Percentiles rank a stretch among this genome's conserved stretches.
phyloP scores from a whole-genome alignment of 108 stramenopile genomes.

The Tribonema minus region DNA sequence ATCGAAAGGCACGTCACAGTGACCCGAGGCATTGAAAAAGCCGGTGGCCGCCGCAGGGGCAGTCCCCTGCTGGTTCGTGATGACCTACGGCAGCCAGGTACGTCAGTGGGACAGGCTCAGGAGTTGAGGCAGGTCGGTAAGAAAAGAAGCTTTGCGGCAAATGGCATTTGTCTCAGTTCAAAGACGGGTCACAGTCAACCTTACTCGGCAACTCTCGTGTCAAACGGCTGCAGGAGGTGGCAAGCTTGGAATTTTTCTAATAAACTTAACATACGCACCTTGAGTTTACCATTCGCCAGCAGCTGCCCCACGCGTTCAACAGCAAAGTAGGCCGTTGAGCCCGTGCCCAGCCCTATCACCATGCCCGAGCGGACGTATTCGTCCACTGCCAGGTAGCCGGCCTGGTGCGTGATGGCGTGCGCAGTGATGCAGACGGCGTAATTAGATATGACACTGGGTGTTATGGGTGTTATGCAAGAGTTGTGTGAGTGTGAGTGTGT shows the following conservation, averaged over 20 bases:
- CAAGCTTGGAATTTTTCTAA: neutral
- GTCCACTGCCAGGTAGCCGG: constrained; percentile 14
- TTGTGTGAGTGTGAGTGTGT: too few species aligned
- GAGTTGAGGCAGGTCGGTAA: neutral
- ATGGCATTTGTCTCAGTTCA: neutral
- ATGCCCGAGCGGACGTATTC: constrained; percentile 61
- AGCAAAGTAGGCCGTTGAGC: constrained; percentile 84
- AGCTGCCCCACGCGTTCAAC: constrained; percentile 8
- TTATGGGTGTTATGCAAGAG: too few species aligned
- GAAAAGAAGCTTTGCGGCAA: neutral
- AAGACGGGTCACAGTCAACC: too few species aligned
- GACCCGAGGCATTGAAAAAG: neutral
- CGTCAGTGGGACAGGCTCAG: too few species aligned
- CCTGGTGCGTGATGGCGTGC: too few species aligned
- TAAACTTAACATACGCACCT: neutral
- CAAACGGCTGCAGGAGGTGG: neutral
- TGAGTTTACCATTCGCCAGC: neutral
- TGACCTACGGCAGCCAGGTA: too few species aligned
- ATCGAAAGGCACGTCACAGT: neutral
- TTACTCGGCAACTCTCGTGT: neutral
- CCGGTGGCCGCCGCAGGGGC: too few species aligned
- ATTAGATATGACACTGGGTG: too few species aligned
- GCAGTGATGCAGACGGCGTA: too few species aligned
- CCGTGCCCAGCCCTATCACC: constrained; percentile 94
- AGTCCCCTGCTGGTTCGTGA: too few species aligned